These are phyloP conservation scores for Eucalyptus regnans DNA, from an alignment of 345 rosid species.

Conservation along the genomic window DNA sequence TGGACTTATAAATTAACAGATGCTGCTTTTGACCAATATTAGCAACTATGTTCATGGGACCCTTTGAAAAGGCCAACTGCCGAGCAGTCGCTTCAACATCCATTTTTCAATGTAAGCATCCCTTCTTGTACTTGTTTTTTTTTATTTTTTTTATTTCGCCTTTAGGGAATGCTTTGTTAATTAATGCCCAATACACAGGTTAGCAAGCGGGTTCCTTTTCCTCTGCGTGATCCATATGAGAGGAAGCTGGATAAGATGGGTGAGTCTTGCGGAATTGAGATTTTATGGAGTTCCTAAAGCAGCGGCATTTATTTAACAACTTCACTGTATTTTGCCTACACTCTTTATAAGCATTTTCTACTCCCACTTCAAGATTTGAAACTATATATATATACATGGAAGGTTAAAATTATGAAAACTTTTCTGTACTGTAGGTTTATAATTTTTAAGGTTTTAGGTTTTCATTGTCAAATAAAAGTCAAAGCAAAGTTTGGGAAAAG, in stretches of 20 bases:
- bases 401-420: background rate
- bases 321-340: background rate
- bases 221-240: slow-evolving; percentile 68
- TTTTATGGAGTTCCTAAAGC: background rate
- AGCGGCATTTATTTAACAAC: background rate
- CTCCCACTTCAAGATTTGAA: background rate
- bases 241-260: slow-evolving; percentile 63
- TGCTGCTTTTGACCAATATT: background rate
- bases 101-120: slow-evolving; percentile 71
- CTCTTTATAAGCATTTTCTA: background rate
- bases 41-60: slow-evolving; percentile 92
- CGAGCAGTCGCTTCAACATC: slow-evolving; percentile 78
- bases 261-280: slow-evolving; percentile 7
- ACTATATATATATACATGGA: background rate
- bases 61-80: slow-evolving; percentile 87
- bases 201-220: slow-evolving; percentile 47
- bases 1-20: background rate
- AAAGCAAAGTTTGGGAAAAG: background rate
- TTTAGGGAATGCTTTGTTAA: background rate
- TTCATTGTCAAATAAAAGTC: background rate
- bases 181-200: slow-evolving; percentile 29
- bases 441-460: background rate
- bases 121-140: background rate
- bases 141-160: too few species aligned
- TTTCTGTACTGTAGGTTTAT: background rate